Evolutionary conservation across 306 rosid genomes (phyloP), one percentile per base, ranked within the genome.

Genomic region (Rosa lucieae): DNA sequence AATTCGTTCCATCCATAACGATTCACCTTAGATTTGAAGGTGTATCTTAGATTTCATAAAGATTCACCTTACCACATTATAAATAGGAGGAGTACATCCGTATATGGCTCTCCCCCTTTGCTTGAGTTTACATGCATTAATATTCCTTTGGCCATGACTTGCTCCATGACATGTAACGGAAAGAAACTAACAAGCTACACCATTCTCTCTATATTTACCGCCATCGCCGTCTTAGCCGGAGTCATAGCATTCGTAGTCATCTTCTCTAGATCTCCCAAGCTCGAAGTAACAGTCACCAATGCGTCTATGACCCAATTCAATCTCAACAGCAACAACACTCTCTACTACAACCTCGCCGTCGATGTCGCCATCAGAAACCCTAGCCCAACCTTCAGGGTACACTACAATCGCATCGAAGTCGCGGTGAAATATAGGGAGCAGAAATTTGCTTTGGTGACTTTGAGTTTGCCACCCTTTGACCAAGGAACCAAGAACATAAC

Each of bases 231-330:
- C 39, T 72, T 53, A 71, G 32, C 55, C 17, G 67, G 13, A 1
- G 53, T 10, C 13, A 23, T 73, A 72, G 21, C 53, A 32, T 26
- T 80, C 37, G 49, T 72, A 49, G 14, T 52, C 15, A 73, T 73
- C 5, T 73, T 73, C 78, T 0, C 43, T 35, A 14, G 21, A 53
- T 53, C 79, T 65, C n/a, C 83, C 69, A 0, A 74, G 76, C 74
- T 52, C 39, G 37, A 67, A 29, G 44, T 74, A 32, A 66, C 56
- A 55, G 79, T 70, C 75, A 53, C 69, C 75, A 53, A 53, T 14
- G 79, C 83, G 10, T 51, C 83, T 20, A 73, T 73, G n/a, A 73
- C 83, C 29, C 78, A 80, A 46, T 80, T 80, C 79, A 63, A 63
- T 66, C 53, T 80, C 67, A 61, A 26, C 39, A 61, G 18, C 6